Conservation (phyloP, 257 asterid genomes). For the Jacaranda mimosifolia region DNA sequence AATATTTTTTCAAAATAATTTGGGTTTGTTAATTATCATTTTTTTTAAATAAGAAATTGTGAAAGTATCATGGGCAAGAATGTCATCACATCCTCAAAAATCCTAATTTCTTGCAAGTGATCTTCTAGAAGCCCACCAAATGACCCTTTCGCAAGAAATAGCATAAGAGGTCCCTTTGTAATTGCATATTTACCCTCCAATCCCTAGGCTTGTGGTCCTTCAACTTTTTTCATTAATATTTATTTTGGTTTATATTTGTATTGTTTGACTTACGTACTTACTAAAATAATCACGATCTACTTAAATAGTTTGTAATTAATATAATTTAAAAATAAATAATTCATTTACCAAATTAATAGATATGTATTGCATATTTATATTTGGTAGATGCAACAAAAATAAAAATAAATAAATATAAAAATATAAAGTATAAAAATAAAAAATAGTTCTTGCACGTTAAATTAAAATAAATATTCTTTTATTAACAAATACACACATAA, state of each 20-base stretch:
- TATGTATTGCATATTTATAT: too few species aligned
- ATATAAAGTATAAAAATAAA: too few species aligned
- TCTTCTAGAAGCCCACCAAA: conserved; percentile 43
- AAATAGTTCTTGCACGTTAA: too few species aligned
- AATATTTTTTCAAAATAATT: neutral
- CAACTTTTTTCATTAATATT: neutral
- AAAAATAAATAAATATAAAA: too few species aligned
- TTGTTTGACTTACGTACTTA: too few species aligned
- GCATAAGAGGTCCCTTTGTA: neutral
- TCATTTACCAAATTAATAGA: too few species aligned
- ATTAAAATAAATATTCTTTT: too few species aligned
- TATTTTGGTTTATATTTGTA: neutral
- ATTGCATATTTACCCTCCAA: conserved; percentile 2
- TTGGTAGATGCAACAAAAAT: too few species aligned
- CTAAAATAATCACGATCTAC: too few species aligned
- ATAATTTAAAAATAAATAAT: too few species aligned
- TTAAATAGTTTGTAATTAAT: too few species aligned
- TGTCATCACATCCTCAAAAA: neutral
- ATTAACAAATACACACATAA: too few species aligned
- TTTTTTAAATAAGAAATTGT: neutral
- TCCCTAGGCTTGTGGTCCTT: neutral
- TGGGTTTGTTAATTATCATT: neutral
- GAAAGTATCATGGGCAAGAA: conserved; percentile 20
- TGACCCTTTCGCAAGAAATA: neutral
- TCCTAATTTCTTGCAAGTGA: neutral